Percentiles rank a stretch among this genome's conserved stretches.
Evolutionary conservation across 2,329 filamentous ascomycete genomes (phyloP).

Genomic region (Thelonectria discophora): DNA sequence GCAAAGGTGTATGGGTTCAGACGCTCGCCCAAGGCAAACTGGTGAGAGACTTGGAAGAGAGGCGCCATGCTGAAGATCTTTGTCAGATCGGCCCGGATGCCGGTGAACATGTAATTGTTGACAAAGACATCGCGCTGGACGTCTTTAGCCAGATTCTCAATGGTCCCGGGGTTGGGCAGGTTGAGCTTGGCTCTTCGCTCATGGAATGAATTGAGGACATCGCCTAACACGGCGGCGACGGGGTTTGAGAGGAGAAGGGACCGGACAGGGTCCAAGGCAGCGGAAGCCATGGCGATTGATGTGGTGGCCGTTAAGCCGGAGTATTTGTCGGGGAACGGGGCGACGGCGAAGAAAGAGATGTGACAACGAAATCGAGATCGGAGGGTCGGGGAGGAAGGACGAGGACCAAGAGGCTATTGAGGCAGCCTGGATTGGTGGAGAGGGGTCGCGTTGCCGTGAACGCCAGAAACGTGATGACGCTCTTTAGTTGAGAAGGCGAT

Average conservation of each 20-base stretch:
- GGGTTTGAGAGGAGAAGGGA: conserved; percentile 80
- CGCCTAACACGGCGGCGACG: conserved; percentile 72
- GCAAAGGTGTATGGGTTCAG: conserved; percentile 96
- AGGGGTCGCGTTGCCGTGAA: conserved; percentile 39
- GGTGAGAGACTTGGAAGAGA: conserved; percentile 96
- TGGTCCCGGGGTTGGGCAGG: conserved; percentile 88
- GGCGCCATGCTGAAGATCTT: conserved; percentile 95
- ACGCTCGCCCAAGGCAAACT: conserved; percentile 92
- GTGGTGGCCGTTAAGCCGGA: conserved; percentile 40
- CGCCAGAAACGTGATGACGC: conserved; percentile 47
- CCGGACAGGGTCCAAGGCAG: conserved; percentile 59
- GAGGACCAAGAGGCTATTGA: conserved; percentile 34
- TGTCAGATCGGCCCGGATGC: conserved; percentile 93
- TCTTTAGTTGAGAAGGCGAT: conserved; percentile 30
- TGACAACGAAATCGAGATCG: conserved; percentile 25
- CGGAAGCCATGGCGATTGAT: conserved; percentile 59
- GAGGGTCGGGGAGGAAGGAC: conserved; percentile 13
- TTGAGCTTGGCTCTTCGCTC: conserved; percentile 89
- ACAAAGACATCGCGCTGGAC: conserved; percentile 96
- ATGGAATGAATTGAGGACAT: conserved; percentile 83
- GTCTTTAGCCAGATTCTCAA: conserved; percentile 89
- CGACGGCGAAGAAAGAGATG: conserved; percentile 30
- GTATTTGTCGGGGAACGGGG: conserved; percentile 38
- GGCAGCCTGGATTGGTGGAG: conserved; percentile 34
- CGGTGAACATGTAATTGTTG: conserved; percentile 96